Conservation (phyloP, 1,284 basidiomycete genomes). For the Fomitopsis schrenkii region DNA sequence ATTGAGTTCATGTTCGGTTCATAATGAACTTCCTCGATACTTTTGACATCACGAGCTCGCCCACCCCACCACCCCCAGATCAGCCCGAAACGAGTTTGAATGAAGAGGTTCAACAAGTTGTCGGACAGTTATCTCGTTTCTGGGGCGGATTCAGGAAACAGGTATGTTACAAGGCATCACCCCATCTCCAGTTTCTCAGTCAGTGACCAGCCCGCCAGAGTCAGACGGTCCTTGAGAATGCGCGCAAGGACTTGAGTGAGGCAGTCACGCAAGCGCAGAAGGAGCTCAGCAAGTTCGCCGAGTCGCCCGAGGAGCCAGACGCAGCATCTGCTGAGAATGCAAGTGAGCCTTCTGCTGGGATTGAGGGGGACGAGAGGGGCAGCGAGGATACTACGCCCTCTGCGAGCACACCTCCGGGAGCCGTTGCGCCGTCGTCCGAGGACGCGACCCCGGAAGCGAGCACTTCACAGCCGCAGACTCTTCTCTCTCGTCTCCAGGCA, state of each 20-base stretch:
- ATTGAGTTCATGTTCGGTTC: no score
- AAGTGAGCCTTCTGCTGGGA: constrained; percentile 4
- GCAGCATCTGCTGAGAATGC: constrained; percentile 25
- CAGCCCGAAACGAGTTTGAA: constrained; percentile 64
- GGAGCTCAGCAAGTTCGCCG: constrained; percentile 61
- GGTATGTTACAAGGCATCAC: constrained; percentile 40
- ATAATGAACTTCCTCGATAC: constrained; percentile 73
- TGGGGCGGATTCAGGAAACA: constrained; percentile 90
- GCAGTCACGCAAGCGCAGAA: constrained; percentile 82
- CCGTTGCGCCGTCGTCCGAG: neutral
- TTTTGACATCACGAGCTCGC: constrained; percentile 49
- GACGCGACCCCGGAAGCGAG: neutral
- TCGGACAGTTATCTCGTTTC: constrained; percentile 78
- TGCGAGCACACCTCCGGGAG: neutral
- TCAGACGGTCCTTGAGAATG: constrained; percentile 65
- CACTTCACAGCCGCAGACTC: constrained; percentile 27
- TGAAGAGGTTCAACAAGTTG: constrained; percentile 83
- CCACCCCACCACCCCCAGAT: constrained; percentile 40
- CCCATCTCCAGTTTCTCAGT: neutral
- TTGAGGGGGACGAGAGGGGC: constrained; percentile 10
- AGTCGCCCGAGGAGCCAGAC: constrained; percentile 17
- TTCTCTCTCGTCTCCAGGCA: constrained; percentile 70
- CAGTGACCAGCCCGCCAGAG: constrained; percentile 43
- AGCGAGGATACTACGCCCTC: constrained; percentile 18
- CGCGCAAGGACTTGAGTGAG: constrained; percentile 74